Evolutionary conservation across 106 monocot species (phyloP).

Genomic region (Acanthochlamys bracteata): DNA sequence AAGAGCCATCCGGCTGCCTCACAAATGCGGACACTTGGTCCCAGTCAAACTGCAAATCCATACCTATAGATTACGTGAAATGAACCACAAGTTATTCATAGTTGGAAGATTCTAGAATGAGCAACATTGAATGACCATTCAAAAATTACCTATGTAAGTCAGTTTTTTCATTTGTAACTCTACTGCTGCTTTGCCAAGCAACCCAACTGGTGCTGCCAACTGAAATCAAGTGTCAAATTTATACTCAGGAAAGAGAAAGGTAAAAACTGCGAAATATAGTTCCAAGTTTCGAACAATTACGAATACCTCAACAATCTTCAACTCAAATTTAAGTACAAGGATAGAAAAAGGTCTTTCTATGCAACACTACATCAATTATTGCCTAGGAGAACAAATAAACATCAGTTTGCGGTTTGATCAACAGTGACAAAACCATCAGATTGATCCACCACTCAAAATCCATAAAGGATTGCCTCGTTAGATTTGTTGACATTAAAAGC

Average conservation of each 20-base stretch:
- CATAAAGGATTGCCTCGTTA: too few relatives aligned
- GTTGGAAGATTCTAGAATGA: neutral
- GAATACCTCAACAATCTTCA: too few relatives aligned
- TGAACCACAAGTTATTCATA: neutral
- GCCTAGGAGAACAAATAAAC: too few relatives aligned
- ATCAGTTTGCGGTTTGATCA: too few relatives aligned
- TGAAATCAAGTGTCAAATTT: slow-evolving; percentile 7
- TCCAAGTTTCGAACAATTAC: too few relatives aligned
- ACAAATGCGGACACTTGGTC: slow-evolving; percentile 76
- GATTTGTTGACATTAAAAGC: too few relatives aligned
- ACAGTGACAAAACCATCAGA: too few relatives aligned
- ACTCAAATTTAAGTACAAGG: too few relatives aligned
- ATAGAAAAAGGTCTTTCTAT: too few relatives aligned
- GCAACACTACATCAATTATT: too few relatives aligned
- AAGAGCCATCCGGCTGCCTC: slow-evolving; percentile 80
- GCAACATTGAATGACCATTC: neutral
- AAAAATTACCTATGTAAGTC: slow-evolving; percentile 60
- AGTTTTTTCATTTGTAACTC: slow-evolving; percentile 78
- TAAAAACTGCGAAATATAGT: neutral
- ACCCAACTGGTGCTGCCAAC: slow-evolving; percentile 65
- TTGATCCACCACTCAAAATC: too few relatives aligned
- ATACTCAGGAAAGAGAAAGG: neutral
- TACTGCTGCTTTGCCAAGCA: slow-evolving; percentile 59
- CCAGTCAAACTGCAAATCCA: slow-evolving; percentile 87
- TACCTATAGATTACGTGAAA: slow-evolving; percentile 26